Percentiles rank a stretch among this genome's conserved stretches.
Evolutionary conservation across 2,329 filamentous ascomycete species (phyloP).

Genomic region (Pyrenophora tritici-repentis): DNA sequence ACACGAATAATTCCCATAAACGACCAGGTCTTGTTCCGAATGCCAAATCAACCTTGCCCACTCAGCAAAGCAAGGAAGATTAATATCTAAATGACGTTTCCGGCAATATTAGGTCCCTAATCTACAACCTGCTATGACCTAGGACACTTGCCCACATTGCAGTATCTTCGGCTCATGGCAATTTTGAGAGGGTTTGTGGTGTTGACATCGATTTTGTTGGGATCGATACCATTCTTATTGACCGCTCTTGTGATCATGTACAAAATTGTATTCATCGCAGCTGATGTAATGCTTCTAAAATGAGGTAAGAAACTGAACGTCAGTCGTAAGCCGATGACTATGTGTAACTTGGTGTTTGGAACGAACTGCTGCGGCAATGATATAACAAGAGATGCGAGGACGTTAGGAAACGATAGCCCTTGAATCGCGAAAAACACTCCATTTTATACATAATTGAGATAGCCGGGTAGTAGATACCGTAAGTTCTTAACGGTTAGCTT

Average conservation of each 20-base stretch:
- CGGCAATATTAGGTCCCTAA: conserved; percentile 56
- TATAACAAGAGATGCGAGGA: no score
- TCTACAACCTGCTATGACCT: conserved; percentile 46
- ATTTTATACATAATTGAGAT: no score
- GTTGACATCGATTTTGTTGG: conserved; percentile 25
- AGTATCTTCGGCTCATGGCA: conserved; percentile 23
- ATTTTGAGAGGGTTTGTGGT: conserved; percentile 23
- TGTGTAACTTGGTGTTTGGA: no score
- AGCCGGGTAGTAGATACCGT: no score
- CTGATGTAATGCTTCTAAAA: no score
- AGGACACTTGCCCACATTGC: conserved; percentile 49
- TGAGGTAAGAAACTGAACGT: no score
- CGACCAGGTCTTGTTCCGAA: conserved; percentile 58
- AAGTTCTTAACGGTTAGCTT: conserved; percentile 8
- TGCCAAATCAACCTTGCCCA: conserved; percentile 55
- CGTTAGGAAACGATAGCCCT: no score
- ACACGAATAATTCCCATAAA: conserved; percentile 54
- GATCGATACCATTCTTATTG: conserved; percentile 27
- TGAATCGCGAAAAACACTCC: no score
- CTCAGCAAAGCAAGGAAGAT: conserved; percentile 55
- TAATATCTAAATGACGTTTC: conserved; percentile 57
- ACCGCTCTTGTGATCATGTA: not conserved
- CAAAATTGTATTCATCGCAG: no score
- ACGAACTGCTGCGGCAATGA: no score
- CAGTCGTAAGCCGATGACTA: no score